Base-by-base conservation (phyloP, 73 alveolate genomes). In the Symbiodinium pilosum region DNA sequence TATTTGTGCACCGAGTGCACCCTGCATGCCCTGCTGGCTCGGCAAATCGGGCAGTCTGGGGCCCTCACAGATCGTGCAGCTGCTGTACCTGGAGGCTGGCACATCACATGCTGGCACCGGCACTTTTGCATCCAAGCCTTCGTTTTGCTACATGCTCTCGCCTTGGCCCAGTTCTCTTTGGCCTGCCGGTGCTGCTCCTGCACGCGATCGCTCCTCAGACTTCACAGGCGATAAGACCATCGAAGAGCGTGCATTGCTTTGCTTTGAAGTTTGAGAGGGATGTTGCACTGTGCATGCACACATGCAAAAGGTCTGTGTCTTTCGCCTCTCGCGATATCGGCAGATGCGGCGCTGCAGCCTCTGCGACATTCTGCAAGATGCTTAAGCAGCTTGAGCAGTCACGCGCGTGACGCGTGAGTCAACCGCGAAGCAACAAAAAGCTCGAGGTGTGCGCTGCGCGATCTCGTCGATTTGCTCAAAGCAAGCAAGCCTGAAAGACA, bases 151-250 rank as follows among this genome's bases (percentile, higher is more conserved):
- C n/a, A n/a, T n/a, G n/a, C n/a, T n/a, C n/a, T n/a, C n/a, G 26
- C 93, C 93, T 86, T 86, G 93, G 93, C 83, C 93, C 93, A 86
- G 81, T 51, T 86, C 52, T 86, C 93, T 38, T 86, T 86, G 52
- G 93, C 93, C 41, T 86, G 68, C 40, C 41, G 93, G n/a, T 86
- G 93, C 51, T 71, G 59, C 51, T 86, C 93, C 81, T 64, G 81
- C 39, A 64, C 81, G 81, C 81, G 81, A 14, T 64, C 81, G 81
- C 81, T 64, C 81, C 81, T 64, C 21, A 9, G 59, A 14, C 59
- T 9, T 9, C 59, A 47, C 59, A n/a, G 59, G 21, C 59, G 14
- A 47, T 9, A 47, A 47, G 14, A 47, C 59, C 59, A 47, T n/a
- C n/a, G n/a, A 47, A 47, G 59, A 6, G 59, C 59, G 21, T 14